Evolutionary conservation across 2,329 filamentous ascomycete species (phyloP).

Genomic region (Neurospora crassa): DNA sequence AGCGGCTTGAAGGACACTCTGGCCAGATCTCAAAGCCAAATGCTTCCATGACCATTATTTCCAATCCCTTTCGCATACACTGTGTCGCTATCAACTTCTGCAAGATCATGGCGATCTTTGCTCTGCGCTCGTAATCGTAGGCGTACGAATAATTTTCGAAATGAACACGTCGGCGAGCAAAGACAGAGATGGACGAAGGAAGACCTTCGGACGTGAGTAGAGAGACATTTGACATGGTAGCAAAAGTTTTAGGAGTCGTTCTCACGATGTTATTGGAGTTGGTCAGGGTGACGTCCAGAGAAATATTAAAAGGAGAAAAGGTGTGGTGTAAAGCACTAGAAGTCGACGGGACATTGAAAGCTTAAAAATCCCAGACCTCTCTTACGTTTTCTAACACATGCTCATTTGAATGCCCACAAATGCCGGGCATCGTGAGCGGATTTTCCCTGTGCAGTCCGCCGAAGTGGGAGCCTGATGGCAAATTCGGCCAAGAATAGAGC

Average conservation of each 20-base stretch:
- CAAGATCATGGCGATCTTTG: background rate
- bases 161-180: background rate
- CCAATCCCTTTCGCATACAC: background rate
- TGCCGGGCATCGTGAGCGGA: background rate
- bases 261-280: background rate
- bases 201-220: background rate
- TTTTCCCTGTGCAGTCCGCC: background rate
- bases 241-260: background rate
- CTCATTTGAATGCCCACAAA: background rate
- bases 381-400: background rate
- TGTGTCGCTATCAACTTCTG: background rate
- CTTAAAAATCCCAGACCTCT: background rate
- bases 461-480: background rate
- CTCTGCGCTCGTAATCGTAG: background rate
- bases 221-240: background rate
- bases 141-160: background rate
- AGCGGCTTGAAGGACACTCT: background rate
- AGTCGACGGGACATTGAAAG: background rate
- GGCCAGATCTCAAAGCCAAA: background rate
- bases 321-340: background rate
- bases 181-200: background rate
- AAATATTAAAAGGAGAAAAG: background rate
- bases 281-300: background rate
- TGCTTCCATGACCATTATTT: background rate
- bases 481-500: background rate